Evolutionary conservation across 164 flowering plant genomes (phyloP).

Genomic region (Liriodendron chinense): DNA sequence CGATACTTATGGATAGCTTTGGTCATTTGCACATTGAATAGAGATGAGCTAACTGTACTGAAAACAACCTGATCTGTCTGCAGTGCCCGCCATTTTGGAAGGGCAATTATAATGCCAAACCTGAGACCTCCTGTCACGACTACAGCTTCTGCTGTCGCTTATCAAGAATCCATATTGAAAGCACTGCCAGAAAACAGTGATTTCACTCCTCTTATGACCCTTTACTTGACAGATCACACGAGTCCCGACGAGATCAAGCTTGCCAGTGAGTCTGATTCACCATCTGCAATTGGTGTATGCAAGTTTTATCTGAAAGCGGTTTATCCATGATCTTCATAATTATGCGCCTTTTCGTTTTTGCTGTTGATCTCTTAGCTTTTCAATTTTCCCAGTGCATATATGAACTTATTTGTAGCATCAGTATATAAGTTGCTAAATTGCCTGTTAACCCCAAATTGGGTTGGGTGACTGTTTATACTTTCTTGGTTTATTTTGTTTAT

Average conservation of each 20-base stretch:
- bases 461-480: background rate
- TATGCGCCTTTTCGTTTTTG: background rate
- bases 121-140: slow-evolving; percentile 86
- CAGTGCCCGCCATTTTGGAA: slow-evolving; percentile 78
- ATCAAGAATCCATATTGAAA: slow-evolving; percentile 75
- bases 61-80: slow-evolving; percentile 6
- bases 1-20: background rate
- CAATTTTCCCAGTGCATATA: background rate
- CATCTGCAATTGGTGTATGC: slow-evolving; percentile 2
- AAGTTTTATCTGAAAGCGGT: background rate
- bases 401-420: background rate
- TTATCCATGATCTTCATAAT: background rate
- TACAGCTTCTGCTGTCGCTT: slow-evolving; percentile 80
- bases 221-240: slow-evolving; percentile 87
- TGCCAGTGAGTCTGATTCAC: slow-evolving; percentile 64
- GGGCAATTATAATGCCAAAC: slow-evolving; percentile 95
- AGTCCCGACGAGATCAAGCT: slow-evolving; percentile 84
- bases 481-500: background rate
- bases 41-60: slow-evolving; percentile 1
- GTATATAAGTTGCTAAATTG: background rate
- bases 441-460: background rate
- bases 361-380: background rate
- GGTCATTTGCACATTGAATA: background rate
- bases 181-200: slow-evolving; percentile 55
- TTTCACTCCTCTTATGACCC: slow-evolving; percentile 92